Conservation (phyloP, 768 basidiomycete species). For the Pseudohyphozyma bogoriensis region DNA sequence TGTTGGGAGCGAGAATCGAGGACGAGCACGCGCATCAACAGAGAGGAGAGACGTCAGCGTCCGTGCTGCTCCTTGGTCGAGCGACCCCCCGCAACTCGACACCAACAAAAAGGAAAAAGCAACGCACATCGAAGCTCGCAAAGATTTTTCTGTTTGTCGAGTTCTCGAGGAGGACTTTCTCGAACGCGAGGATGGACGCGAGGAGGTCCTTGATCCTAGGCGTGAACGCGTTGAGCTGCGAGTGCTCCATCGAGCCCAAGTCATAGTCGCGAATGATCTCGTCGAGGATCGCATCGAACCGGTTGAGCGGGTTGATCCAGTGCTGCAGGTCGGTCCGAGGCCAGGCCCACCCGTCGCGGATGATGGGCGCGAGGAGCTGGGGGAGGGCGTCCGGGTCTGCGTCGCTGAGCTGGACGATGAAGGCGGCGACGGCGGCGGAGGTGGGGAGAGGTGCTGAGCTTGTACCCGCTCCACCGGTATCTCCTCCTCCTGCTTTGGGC, state of each 20-base stretch:
- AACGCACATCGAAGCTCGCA: conserved; percentile 89
- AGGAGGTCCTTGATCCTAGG: conserved; percentile 62
- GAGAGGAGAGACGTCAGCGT: too few species aligned
- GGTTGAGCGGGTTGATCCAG: conserved; percentile 93
- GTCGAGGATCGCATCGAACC: conserved; percentile 82
- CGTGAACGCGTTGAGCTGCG: conserved; percentile 70
- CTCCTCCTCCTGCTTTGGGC: too few species aligned
- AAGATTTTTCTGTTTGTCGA: conserved; percentile 96
- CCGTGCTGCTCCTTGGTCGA: too few species aligned
- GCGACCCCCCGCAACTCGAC: too few species aligned
- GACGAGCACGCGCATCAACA: too few species aligned
- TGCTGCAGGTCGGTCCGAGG: conserved; percentile 91
- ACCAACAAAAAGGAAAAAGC: too few species aligned
- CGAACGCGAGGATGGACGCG: conserved; percentile 74
- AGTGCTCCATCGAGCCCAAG: conserved; percentile 50
- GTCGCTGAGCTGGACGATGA: conserved; percentile 59
- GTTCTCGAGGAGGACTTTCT: conserved; percentile 84
- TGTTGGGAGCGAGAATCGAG: too few species aligned
- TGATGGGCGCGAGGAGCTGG: conserved; percentile 54
- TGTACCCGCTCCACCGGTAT: too few species aligned
- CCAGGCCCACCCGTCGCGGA: conserved; percentile 60
- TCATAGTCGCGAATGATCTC: conserved; percentile 72
- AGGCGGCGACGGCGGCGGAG: conserved; percentile 49
- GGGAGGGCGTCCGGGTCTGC: conserved; percentile 64
- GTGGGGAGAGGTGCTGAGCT: conserved; percentile 22